Base-by-base conservation (phyloP, 2,329 filamentous ascomycete species). In the Apiospora hydei region DNA sequence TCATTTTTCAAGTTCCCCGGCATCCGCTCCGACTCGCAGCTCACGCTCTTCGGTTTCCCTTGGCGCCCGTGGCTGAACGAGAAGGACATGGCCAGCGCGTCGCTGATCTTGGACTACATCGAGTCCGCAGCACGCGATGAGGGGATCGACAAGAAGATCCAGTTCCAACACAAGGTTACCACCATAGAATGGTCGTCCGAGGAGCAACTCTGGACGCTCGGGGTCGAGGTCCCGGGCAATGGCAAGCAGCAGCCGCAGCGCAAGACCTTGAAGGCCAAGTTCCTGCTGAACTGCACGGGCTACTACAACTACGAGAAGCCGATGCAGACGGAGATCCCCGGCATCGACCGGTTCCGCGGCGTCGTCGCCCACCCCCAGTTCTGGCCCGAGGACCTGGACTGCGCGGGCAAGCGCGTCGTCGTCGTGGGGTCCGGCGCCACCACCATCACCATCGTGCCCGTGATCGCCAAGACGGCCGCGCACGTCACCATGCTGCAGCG, bases 401-500 rank as follows among this genome's bases (percentile, higher is more conserved):
- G 92, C 79, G 82, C 85, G 7, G 85, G 85, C 79, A 94, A 95
- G 81, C 88, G 89, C 61, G 85, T 96, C 34, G 87, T 94, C 53
- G 85, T 96, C 72, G 89, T 96, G 73, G 94, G 94, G 21, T 92
- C 89, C 18, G 94, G 94, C 10, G 94, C 94, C 3, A 97, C 94
- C 0, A 92, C 94, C 10, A 83, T 96, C 69, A 96, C 94, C 0
- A 85, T 97, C 0, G 81, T 97, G 4, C 94, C 94, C 0, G 88
- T 86, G 61, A 82, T 97, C 67, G 89, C 90, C 0, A 83, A 92
- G 66, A 88, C 87, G 51, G 93, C 92, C 5, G 83, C 82, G 5
- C 87, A 88, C 18, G 90, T 95, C 43, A 96, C 93, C 1, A 94
- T 96, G 89, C 86, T 97, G 3, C 94, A 97, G 82, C 90, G 94